Evolutionary conservation across 192 early-diverging fungal species (phyloP), one percentile per base, ranked within the genome.

Genomic region (Backusella psychrophila): DNA sequence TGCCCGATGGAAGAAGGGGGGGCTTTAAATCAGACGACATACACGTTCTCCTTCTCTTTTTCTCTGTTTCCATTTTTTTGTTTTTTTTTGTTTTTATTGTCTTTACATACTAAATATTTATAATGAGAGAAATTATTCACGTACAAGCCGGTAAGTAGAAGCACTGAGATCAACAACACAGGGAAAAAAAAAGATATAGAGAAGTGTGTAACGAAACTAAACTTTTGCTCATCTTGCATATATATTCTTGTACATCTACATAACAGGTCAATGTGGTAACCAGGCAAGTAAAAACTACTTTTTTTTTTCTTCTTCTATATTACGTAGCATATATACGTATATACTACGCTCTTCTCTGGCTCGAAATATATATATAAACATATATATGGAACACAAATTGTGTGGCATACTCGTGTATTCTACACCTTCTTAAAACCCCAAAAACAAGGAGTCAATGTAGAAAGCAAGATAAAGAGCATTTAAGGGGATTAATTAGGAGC

Each of bases 41-140:
- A 63, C 56, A 63, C 56, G 56, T 63, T 63, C 56, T 29, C 56
- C 26, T 59, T 29, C 56, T 63, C 53, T 63, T 63, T 59, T 29
- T 63, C 56, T 63, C 46, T 49, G 46, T 49, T 49, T 49, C 46
- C 46, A 49, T 49, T 49, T 49, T 59, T 59, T 59, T n/a, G n/a
- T n/a, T 26, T 59, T 29, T 63, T 29, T 63, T 44, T 11, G 9
- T 26, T 63, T 29, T 63, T 63, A 26, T 63, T 26, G 12, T 63
- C 56, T 63, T 63, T 3, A 63, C 56, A 63, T 63, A 63, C 56
- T 26, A 63, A 63, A 26, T 63, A 23, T 19, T 11, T 63, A 56
- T 23, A 23, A 90, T 90, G 89, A 87, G 89, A 81, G 89, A 90
- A 75, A 88, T 90, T 56, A 74, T 90, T 74, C 85, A 87, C 36